These are phyloP conservation scores for Cordyceps fumosorosea DNA, from an alignment of 2,329 filamentous ascomycete species.

Conservation along the genomic window DNA sequence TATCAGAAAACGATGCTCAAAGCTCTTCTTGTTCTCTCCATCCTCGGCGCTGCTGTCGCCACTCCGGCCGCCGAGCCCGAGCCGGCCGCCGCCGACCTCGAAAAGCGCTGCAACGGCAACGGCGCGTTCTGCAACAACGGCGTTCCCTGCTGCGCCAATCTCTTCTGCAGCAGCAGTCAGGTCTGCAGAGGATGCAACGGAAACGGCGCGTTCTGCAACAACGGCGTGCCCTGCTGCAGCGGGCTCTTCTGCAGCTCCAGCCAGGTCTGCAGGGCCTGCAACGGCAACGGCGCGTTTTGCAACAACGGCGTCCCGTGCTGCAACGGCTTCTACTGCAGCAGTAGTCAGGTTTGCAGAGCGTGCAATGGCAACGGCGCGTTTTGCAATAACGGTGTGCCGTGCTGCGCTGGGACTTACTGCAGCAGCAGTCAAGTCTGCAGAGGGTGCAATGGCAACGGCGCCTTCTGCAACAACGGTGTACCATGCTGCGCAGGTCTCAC, in stretches of 20 bases:
- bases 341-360: neutral
- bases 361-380: neutral
- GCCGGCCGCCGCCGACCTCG: too few species aligned
- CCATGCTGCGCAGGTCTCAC: constrained; percentile 3
- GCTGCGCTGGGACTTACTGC: neutral
- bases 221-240: neutral
- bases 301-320: neutral
- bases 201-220: neutral
- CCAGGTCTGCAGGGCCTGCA: neutral
- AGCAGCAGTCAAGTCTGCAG: neutral
- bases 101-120: too few species aligned
- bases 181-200: neutral
- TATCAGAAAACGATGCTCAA: too few species aligned
- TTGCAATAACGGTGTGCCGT: constrained; percentile 6
- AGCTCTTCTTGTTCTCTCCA: too few species aligned
- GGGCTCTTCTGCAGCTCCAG: neutral
- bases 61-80: too few species aligned
- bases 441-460: neutral
- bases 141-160: neutral
- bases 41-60: too few species aligned
- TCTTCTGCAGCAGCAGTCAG: neutral
- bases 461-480: constrained; percentile 3
- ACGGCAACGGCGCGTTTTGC: neutral
- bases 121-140: constrained; percentile 3
- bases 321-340: neutral